These are phyloP conservation scores for Thraustochytrium striatum DNA, from an alignment of 352 stramenopile species.

Conservation along the genomic window DNA sequence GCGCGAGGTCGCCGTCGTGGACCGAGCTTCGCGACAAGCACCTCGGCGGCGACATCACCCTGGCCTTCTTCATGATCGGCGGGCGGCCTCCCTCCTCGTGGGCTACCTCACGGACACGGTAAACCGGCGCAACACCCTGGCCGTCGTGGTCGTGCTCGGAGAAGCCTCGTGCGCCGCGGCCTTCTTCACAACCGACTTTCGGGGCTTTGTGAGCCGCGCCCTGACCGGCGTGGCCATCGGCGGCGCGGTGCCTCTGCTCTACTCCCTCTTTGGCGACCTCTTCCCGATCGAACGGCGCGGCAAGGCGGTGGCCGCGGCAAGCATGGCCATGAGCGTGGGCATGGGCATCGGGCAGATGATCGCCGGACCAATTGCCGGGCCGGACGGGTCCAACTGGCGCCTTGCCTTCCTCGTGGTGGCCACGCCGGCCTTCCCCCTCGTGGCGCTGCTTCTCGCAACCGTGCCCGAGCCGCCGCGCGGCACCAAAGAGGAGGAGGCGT, in stretches of 20 bases:
- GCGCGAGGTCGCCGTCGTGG: neutral
- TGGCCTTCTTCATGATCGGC: slow-evolving; percentile 66
- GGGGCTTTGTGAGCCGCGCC: slow-evolving; percentile 58
- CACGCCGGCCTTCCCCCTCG: slow-evolving; percentile 59
- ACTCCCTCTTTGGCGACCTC: slow-evolving; percentile 64
- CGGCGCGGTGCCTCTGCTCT: slow-evolving; percentile 64
- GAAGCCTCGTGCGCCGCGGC: slow-evolving; percentile 62
- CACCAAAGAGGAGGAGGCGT: slow-evolving; percentile 11
- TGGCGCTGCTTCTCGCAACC: slow-evolving; percentile 54
- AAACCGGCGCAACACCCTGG: slow-evolving; percentile 51
- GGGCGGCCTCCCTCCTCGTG: slow-evolving; percentile 60
- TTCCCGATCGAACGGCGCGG: slow-evolving; percentile 58
- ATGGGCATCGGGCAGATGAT: slow-evolving; percentile 62
- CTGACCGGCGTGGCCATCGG: slow-evolving; percentile 63
- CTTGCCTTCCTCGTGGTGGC: slow-evolving; percentile 64
- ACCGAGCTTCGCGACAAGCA: slow-evolving; percentile 58
- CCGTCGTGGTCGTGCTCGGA: slow-evolving; percentile 48
- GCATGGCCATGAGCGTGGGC: slow-evolving; percentile 60
- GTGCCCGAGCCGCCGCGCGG: neutral
- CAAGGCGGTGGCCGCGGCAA: slow-evolving; percentile 55
- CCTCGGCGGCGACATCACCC: slow-evolving; percentile 63
- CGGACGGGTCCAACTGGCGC: slow-evolving; percentile 56
- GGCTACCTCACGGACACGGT: slow-evolving; percentile 60
- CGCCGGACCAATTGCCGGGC: slow-evolving; percentile 53
- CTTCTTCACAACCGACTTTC: slow-evolving; percentile 47